Base-by-base conservation (phyloP, 371 early-diverging fungal species). In the Rhizopus delemar region DNA sequence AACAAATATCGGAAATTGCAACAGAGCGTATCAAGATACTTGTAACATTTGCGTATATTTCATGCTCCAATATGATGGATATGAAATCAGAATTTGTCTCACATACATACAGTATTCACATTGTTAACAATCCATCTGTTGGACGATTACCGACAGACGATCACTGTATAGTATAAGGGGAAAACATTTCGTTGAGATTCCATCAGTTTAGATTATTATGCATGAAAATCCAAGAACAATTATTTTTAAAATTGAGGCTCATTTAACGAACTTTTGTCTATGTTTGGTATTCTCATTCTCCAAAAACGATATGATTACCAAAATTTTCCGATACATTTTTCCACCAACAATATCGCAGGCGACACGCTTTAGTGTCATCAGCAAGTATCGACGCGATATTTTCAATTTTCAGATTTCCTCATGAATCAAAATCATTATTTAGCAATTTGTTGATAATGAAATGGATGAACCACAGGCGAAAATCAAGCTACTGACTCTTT, bases 231-330 rank as follows among this genome's bases (percentile, higher is more conserved):
- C 43, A 9, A 43, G 8, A 54, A 31, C 55, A 43, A 45, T 32
- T 32, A 41, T 12, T 31, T 41, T 54, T 43, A 45, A 33, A 43
- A 54, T 54, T 32, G 43, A 43, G 6, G 33, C n/a, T 43, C 43
- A 54, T 32, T 54, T 32, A 54, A 54, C 33, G 32, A 43, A 32
- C 43, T 43, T 43, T 53, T 56, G 33, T 60, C 60, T 15, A 60
- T 54, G 50, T 49, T 55, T 31, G 55, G 61, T 54, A 41, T 54
- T 39, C 61, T 60, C 31, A 49, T 50, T 45, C 54, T 60, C 48
- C 60, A 60, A 53, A 60, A 54, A 38, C 36, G 50, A 60, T 60
- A 60, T 22, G 35, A 53, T 39, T 58, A 51, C 33, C 50, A 41
- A 58, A 58, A 51, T 48, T 31, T 58, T 31, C 51, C 58, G 32